These are phyloP conservation scores for Sporothrix pseudoabietina DNA, from an alignment of 2,329 filamentous ascomycete genomes.

Conservation along the genomic window DNA sequence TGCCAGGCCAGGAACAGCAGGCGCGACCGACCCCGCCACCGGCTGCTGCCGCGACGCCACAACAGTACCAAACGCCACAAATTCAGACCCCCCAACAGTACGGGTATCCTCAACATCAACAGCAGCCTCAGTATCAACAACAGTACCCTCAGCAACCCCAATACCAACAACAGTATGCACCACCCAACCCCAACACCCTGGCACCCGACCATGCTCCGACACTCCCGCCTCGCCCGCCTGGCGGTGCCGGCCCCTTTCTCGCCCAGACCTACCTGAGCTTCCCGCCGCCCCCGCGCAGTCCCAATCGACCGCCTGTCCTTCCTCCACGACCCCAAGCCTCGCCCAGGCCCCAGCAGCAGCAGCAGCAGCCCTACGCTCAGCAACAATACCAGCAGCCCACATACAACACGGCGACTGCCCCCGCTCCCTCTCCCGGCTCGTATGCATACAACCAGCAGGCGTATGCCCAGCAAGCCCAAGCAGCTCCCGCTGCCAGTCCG, in stretches of 20 bases:
- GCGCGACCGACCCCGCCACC: neutral
- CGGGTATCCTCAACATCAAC: neutral
- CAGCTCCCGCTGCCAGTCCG: neutral
- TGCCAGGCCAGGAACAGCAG: slow-evolving; percentile 21
- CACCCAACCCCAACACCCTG: neutral
- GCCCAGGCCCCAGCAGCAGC: neutral
- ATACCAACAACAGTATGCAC: neutral
- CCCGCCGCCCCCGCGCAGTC: slow-evolving; percentile 31
- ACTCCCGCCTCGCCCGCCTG: slow-evolving; percentile 24
- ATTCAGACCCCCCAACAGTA: neutral
- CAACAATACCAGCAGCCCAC: neutral
- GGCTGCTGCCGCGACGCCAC: neutral
- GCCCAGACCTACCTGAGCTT: slow-evolving; percentile 23
- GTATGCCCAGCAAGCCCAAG: neutral
- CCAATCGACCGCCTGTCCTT: slow-evolving; percentile 26
- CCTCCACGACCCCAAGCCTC: slow-evolving; percentile 21
- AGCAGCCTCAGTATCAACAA: neutral
- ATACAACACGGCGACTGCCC: neutral
- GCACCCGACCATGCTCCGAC: slow-evolving; percentile 6
- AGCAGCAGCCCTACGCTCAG: neutral
- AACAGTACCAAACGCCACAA: neutral
- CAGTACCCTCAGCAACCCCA: neutral
- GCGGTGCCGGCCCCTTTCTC: slow-evolving; percentile 12
- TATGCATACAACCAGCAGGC: slow-evolving; percentile 21
- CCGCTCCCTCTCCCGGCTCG: neutral